A percentile compares a stretch with the other conserved stretches of the same genome.
Conservation (phyloP, 305 asterid species). For the Coffea humblotiana region DNA sequence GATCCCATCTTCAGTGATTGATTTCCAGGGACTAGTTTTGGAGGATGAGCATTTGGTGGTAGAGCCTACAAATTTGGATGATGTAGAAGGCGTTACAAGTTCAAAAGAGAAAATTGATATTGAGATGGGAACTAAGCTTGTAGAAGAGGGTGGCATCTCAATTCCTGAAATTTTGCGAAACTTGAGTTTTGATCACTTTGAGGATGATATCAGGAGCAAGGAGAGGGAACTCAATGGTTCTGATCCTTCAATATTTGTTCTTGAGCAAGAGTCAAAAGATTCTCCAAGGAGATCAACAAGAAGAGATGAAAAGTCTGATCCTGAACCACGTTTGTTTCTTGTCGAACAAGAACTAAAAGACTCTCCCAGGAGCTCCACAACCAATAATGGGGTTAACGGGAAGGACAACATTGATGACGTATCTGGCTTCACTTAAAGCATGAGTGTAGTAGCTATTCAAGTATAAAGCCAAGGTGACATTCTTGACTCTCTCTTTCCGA, state of each 20-base stretch:
- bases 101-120: conserved; percentile 66
- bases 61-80: conserved; percentile 40
- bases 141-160: conserved; percentile 37
- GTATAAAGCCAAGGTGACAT: conserved; percentile 2
- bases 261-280: conserved; percentile 24
- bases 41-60: conserved; percentile 51
- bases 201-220: conserved; percentile 37
- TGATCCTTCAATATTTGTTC: conserved; percentile 15
- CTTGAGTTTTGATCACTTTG: conserved; percentile 56
- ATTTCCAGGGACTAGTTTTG: conserved; percentile 50
- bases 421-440: conserved; percentile 8
- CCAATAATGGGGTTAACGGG: neutral
- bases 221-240: conserved; percentile 38
- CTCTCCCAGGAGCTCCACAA: conserved; percentile 25
- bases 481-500: neutral
- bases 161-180: conserved; percentile 67
- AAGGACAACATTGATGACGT: conserved; percentile 15
- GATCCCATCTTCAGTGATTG: conserved; percentile 71
- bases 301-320: conserved; percentile 28
- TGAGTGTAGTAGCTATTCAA: neutral
- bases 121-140: conserved; percentile 60
- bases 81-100: conserved; percentile 39
- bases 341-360: conserved; percentile 35
- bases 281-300: conserved; percentile 6
- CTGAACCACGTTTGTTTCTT: conserved; percentile 30